Conservation (phyloP, 179 eudicot species). For the Heliamphora pulchella region DNA sequence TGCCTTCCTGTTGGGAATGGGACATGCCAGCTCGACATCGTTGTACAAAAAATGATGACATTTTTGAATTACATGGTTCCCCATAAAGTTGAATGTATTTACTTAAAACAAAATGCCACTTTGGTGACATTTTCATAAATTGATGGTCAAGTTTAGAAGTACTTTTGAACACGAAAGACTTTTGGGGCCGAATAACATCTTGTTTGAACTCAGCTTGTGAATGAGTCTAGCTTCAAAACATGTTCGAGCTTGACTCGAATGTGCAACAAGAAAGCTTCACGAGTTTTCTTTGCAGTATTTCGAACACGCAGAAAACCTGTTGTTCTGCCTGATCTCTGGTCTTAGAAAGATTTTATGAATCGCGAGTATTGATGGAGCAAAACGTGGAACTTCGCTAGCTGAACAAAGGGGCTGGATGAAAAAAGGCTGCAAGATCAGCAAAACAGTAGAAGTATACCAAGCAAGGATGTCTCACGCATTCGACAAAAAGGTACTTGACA, state of each 20-base stretch:
- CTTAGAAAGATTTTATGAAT: too few relatives aligned
- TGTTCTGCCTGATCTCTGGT: too few relatives aligned
- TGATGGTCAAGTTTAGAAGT: not conserved
- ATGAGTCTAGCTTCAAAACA: not conserved
- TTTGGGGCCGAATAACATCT: not conserved
- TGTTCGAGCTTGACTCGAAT: not conserved
- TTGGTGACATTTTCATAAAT: not conserved
- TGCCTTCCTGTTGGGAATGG: not conserved
- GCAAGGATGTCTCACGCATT: too few relatives aligned
- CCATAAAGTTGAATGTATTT: not conserved
- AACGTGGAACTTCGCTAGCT: too few relatives aligned
- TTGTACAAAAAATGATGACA: not conserved
- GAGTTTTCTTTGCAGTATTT: too few relatives aligned
- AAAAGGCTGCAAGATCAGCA: too few relatives aligned
- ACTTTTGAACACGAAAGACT: not conserved
- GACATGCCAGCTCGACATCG: not conserved
- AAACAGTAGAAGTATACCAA: too few relatives aligned
- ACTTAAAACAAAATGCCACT: not conserved
- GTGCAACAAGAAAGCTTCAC: not conserved
- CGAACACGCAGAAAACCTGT: too few relatives aligned
- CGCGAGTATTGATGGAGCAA: too few relatives aligned
- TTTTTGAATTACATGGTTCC: not conserved
- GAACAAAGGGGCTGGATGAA: too few relatives aligned
- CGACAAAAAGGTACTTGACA: not conserved
- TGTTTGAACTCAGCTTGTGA: not conserved